Percentiles rank a stretch among this genome's conserved stretches.
Evolutionary conservation across 1,139 yeast genomes (phyloP).

Genomic region (Protomyces inouyei): DNA sequence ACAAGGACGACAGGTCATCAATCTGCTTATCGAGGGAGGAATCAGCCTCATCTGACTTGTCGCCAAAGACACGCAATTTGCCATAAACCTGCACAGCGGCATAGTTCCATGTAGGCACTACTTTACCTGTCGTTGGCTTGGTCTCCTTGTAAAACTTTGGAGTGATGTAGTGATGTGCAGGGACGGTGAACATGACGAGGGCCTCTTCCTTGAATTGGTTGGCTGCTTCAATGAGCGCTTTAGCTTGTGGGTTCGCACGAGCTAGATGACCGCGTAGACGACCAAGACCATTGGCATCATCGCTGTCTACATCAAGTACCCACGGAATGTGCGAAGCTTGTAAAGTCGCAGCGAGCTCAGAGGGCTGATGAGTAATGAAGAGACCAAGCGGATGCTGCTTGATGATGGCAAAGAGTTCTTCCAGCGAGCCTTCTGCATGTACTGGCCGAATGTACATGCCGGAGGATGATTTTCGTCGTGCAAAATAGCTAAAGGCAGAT

Average conservation of each 20-base stretch:
- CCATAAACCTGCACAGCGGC: conserved; percentile 60
- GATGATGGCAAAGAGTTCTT: conserved; percentile 39
- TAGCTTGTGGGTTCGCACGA: conserved; percentile 51
- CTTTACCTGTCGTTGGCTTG: conserved; percentile 52
- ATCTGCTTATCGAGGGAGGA: conserved; percentile 50
- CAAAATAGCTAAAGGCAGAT: too few relatives aligned
- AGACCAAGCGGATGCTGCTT: conserved; percentile 52
- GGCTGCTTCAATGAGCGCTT: conserved; percentile 41
- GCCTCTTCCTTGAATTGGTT: conserved; percentile 41
- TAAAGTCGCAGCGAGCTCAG: conserved; percentile 40
- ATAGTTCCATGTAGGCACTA: conserved; percentile 72
- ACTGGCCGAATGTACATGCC: neutral
- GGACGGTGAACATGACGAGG: conserved; percentile 54
- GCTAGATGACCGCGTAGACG: conserved; percentile 56
- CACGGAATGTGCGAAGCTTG: conserved; percentile 60
- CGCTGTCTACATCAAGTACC: conserved; percentile 41
- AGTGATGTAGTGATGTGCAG: conserved; percentile 50
- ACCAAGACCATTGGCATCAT: conserved; percentile 43
- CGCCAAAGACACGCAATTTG: conserved; percentile 48
- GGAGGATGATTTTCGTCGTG: too few relatives aligned
- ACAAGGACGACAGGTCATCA: conserved; percentile 44
- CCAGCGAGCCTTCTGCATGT: neutral
- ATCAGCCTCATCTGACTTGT: conserved; percentile 35
- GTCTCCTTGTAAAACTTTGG: conserved; percentile 61
- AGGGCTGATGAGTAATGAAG: conserved; percentile 43